phyloP scores from a whole-genome alignment of 2,329 filamentous ascomycete species.

The Fusarium bactridioides region DNA sequence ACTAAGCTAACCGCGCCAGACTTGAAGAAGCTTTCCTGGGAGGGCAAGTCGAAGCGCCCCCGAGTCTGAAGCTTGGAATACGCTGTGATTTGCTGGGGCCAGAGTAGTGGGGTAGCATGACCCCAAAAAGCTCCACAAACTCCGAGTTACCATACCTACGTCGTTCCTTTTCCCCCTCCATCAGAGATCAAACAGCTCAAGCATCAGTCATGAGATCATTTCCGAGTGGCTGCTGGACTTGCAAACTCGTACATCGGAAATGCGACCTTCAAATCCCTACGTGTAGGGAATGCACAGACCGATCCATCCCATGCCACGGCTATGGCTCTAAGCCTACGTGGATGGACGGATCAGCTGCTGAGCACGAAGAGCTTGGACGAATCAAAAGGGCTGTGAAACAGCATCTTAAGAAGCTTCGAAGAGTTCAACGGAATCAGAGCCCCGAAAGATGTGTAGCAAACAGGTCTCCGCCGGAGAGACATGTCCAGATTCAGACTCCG shows the following conservation, averaged over 20 bases:
- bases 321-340: not conserved
- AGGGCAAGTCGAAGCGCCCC: not conserved
- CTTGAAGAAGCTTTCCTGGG: fast-evolving
- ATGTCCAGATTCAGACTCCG: no score
- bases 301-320: not conserved
- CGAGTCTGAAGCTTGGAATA: not conserved
- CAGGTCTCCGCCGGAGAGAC: not conserved
- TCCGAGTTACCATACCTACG: not conserved
- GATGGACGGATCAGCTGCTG: not conserved
- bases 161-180: not conserved
- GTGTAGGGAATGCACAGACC: not conserved
- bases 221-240: not conserved
- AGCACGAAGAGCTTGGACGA: not conserved
- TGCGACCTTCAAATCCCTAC: not conserved
- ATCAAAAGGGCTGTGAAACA: not conserved
- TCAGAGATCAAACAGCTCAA: no score
- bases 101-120: not conserved
- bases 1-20: not conserved
- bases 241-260: not conserved
- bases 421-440: not conserved
- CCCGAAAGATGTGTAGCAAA: no score
- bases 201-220: not conserved
- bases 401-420: not conserved
- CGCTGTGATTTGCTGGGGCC: not conserved
- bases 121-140: not conserved